Base-by-base conservation (phyloP, 805 yeast genomes). In the Candida broadrunensis region DNA sequence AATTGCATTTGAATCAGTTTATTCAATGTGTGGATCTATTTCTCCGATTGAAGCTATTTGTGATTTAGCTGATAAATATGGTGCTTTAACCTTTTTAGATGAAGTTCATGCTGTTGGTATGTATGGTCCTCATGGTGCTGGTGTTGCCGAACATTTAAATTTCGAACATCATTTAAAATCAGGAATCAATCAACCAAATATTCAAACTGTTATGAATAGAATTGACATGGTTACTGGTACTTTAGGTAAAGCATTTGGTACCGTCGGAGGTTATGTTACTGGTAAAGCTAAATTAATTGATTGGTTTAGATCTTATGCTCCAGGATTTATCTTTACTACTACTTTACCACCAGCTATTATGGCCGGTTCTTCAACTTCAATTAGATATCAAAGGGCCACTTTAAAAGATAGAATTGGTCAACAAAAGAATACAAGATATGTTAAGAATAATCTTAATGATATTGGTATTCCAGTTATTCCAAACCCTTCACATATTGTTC, bases 91-190 rank as follows among this genome's bases (percentile, higher is more conserved):
- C 23, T 93, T 93, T 66, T 73, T 93, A 62, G 99, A 93, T 63
- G 99, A 93, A 67, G 99, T 93, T 29, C 99, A 93, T 59, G 98
- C 99, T 26, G 98, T 93, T 35, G 99, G 99, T 41, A 78, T 93
- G 83, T 93, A 93, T 61, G 99, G 99, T 55, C 98, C 99, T 45
- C 96, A 87, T 56, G 99, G 99, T 60, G 99, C 97, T 25, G 99
- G 99, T 70, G 98, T 93, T 41, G 97, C 98, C 36, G 99, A 93
- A 67, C 99, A 93, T 63, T 73, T 85, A 55, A 88, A 93, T 67
- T 93, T 89, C 54, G 87, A 87, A 35, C 81, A 82, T 41, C 95
- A 91, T 60, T 78, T 87, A 57, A 60, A 70, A 43, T 63, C 81
- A 13, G 93, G 93, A 50, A 69, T 80, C 51, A 74, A 74, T 12